Base-by-base conservation (phyloP, 116 monocot genomes). In the Trichopus zeylanicus region DNA sequence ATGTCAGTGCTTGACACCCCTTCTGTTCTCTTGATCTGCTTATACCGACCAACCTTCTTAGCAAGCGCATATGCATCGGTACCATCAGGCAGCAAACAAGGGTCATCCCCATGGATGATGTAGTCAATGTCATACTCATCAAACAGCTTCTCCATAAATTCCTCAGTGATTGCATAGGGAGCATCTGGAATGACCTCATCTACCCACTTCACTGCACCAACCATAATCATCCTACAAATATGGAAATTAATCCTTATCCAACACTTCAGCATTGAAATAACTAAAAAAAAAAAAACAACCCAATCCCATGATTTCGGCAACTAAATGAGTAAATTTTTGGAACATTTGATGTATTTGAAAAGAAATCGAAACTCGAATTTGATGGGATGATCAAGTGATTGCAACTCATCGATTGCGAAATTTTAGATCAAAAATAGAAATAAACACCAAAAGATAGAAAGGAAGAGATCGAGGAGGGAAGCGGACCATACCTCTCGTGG, bases 1-100 rank as follows among this genome's bases (percentile, higher is more conserved):
- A 95, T 95, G 59, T 95, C 95, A 6, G 95, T 95, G 69, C 90
- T 95, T 31, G 95, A 95, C 22, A 95, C 89, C 47, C 93, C 93
- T 75, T 93, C 93, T 26, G 93, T 93, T 71, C 93, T 75, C 73
- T 93, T 93, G 46, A 93, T 93, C 61, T 93, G 89, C 59, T 93
- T 93, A 69, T 89, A 93, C 11, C 86, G 80, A 29, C 90, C 87
- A 56, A 74, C 90, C 65, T 87, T 95, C 63, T 95, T 95, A 22
- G 95, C 95, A 65, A 95, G 75, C 59, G 90, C 90, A 75, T 95
- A 95, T 56, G 95, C 95, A 84, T 95, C 95, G 46, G 84, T 79
- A 49, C 91, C 91, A 70, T 90, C 95, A 29, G 95, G 91, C 24
- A 95, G 87, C 22, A 95, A 58, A 32, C 95, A 95, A 31, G 95